Base-by-base conservation (phyloP, 2,329 filamentous ascomycete species). In the Dothideomycetes sp. region DNA sequence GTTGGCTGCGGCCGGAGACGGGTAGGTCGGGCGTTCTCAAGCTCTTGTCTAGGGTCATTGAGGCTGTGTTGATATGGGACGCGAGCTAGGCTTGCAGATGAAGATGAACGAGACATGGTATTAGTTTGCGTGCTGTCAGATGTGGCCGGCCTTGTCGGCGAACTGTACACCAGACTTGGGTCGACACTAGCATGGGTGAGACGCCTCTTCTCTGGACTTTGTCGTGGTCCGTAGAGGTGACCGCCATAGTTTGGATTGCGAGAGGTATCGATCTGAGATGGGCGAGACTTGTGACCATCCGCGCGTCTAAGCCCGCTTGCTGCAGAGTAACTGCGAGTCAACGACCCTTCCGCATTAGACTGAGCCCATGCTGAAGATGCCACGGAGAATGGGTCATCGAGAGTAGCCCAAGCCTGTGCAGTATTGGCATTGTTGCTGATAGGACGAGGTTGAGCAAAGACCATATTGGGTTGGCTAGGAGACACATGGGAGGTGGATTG, bases 81-180 rank as follows among this genome's bases (percentile, higher is more conserved):
- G 9, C 33, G 14, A 5, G 10, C 5, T 29, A 11, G 18, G 10
- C 9, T 29, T 9, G n/a, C 34, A 15, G 34, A 10, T 7, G 19
- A 12, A 16, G 34, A 41, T 19, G 40, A 24, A 19, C 36, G 9
- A 34, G 31, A 11, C 12, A 35, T 18, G 40, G 31, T 9, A 29
- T 38, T 19, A 17, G 35, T 29, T 9, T 29, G 36, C 11, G 15
- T n/a, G 11, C 16, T 44, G 32, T 12, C 41, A 41, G 22, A 42
- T 38, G 19, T 45, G 19, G 38, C 36, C 14, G 50, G 50, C 12
- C 46, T 45, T 5, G 51, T 43, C 5, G 57, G 57, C 7, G 57
- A 60, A 38, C 55, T 58, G 45, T 56, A 59, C 4, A 59, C 48
- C 55, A 71, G 58, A 34, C 57, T 70, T 11, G 68, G 68, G 46